Evolutionary conservation across 2,329 filamentous ascomycete species (phyloP).

Genomic region (Diaporthe batatas): DNA sequence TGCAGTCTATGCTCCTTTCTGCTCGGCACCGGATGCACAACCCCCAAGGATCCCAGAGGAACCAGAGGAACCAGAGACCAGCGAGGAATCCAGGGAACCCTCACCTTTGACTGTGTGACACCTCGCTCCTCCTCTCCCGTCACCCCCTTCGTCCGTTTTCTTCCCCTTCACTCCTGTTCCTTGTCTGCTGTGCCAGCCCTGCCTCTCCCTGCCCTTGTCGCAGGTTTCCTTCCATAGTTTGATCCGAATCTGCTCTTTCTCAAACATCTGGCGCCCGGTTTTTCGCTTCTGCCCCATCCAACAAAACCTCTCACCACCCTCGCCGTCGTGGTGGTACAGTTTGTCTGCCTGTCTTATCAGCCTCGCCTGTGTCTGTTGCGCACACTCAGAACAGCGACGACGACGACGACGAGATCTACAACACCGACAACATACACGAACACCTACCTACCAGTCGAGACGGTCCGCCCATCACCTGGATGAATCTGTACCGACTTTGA

Average conservation of each 20-base stretch:
- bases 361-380: slow-evolving; percentile 15
- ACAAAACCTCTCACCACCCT: slow-evolving; percentile 35
- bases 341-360: slow-evolving; percentile 2
- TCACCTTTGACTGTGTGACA: slow-evolving; percentile 9
- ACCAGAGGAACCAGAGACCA: background rate
- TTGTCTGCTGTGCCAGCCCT: slow-evolving; percentile 31
- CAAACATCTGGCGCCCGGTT: slow-evolving; percentile 22
- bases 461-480: slow-evolving; percentile 48
- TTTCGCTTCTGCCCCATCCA: slow-evolving; percentile 19
- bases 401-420: slow-evolving; percentile 18
- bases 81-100: slow-evolving; percentile 1
- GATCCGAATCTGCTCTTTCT: slow-evolving; percentile 38
- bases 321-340: background rate
- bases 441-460: slow-evolving; percentile 2
- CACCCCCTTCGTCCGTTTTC: slow-evolving; percentile 39
- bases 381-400: slow-evolving; percentile 18
- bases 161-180: slow-evolving; percentile 34
- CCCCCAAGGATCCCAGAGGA: slow-evolving; percentile 21
- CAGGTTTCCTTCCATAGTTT: slow-evolving; percentile 37
- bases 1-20: slow-evolving; percentile 23
- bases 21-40: slow-evolving; percentile 32
- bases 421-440: background rate
- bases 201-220: slow-evolving; percentile 40
- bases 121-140: slow-evolving; percentile 18
- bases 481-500: slow-evolving; percentile 55